Percentiles rank a stretch among this genome's conserved stretches.
Conservation (phyloP, 768 basidiomycete species). For the Rhizopogon rudus region DNA sequence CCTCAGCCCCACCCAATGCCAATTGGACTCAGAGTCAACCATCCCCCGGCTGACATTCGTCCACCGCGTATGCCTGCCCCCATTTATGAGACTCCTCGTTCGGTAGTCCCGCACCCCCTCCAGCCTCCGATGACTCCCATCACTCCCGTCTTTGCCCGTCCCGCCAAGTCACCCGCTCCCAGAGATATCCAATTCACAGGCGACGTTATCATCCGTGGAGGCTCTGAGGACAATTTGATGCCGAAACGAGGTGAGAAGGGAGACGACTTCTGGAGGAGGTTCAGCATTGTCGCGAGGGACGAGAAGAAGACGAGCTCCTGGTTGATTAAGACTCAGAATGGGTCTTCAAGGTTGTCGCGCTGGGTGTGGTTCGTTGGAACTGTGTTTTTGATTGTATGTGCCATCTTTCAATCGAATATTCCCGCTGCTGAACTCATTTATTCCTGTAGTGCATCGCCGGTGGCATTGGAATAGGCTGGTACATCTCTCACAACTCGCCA, state of each 20-base stretch:
- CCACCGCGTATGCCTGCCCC: constrained; percentile 25
- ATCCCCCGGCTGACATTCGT: constrained; percentile 12
- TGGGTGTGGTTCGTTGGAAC: constrained; percentile 73
- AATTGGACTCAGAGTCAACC: constrained; percentile 13
- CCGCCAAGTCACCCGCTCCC: constrained; percentile 33
- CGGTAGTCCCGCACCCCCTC: constrained; percentile 58
- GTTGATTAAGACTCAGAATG: constrained; percentile 59
- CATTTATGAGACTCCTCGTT: constrained; percentile 27
- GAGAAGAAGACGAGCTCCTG: constrained; percentile 59
- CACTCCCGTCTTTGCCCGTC: constrained; percentile 70
- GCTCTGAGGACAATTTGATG: constrained; percentile 61
- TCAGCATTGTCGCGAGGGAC: constrained; percentile 77
- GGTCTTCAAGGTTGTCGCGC: constrained; percentile 46
- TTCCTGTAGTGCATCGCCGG: constrained; percentile 40
- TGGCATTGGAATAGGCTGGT: constrained; percentile 58
- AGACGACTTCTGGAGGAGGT: constrained; percentile 84
- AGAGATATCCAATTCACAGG: constrained; percentile 45
- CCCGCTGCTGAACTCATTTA: background rate
- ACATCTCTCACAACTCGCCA: constrained; percentile 46
- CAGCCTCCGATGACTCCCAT: constrained; percentile 77
- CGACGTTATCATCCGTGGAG: constrained; percentile 59
- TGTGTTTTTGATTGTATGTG: constrained; percentile 47
- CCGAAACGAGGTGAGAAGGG: constrained; percentile 68
- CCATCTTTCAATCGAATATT: background rate
- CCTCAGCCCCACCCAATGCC: constrained; percentile 3